Conservation (phyloP, 805 yeast genomes). For the Starmerella bacillaris region DNA sequence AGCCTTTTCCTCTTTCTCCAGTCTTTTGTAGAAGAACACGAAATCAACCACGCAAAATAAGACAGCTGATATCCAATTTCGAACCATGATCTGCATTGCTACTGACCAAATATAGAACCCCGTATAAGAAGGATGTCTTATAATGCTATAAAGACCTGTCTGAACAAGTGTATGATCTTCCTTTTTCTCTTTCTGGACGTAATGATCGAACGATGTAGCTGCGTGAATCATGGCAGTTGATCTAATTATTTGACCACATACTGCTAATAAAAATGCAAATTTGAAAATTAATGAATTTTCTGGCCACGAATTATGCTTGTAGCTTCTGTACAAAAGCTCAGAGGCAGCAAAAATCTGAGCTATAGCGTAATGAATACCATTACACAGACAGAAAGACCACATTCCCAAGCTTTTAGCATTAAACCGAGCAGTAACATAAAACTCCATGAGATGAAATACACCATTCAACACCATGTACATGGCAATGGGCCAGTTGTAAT, state of each 20-base stretch:
- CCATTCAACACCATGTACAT: slow-evolving; percentile 37
- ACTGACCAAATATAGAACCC: slow-evolving; percentile 91
- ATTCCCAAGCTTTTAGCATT: slow-evolving; percentile 48
- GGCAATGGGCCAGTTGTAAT: slow-evolving; percentile 18
- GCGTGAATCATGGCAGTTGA: slow-evolving; percentile 77
- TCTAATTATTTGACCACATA: slow-evolving; percentile 51
- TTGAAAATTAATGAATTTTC: slow-evolving; percentile 17
- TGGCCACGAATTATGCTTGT: slow-evolving; percentile 25
- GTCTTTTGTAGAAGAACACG: slow-evolving; percentile 51
- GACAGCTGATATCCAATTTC: slow-evolving; percentile 43
- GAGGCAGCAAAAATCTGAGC: slow-evolving; percentile 40
- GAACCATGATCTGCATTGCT: slow-evolving; percentile 57
- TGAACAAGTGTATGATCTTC: slow-evolving; percentile 52
- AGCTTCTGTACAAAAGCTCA: slow-evolving; percentile 32
- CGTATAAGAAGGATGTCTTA: slow-evolving; percentile 78
- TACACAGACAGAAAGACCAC: slow-evolving; percentile 51
- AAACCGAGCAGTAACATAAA: slow-evolving; percentile 55
- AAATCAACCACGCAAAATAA: slow-evolving; percentile 43
- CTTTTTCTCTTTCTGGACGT: slow-evolving; percentile 37
- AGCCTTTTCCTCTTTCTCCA: slow-evolving; percentile 47
- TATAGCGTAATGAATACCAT: slow-evolving; percentile 38
- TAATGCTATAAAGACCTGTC: slow-evolving; percentile 44
- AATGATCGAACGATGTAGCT: slow-evolving; percentile 68
- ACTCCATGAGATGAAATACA: slow-evolving; percentile 68
- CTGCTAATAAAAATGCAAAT: slow-evolving; percentile 33